phyloP scores from a whole-genome alignment of 2,329 filamentous ascomycete species.

The Didymella lethalis region DNA sequence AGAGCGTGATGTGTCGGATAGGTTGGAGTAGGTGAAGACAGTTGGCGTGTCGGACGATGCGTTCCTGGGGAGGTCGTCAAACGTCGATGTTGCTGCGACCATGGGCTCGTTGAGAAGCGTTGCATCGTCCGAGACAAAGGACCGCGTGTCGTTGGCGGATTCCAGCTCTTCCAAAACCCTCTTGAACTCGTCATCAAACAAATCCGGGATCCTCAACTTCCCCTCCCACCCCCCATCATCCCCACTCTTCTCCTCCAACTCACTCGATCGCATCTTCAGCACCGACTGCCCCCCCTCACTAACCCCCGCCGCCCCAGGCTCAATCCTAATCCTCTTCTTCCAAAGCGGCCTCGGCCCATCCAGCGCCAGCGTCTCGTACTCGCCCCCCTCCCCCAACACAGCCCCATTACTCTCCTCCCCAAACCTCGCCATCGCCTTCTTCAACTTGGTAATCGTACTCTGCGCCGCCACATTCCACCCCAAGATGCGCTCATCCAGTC shows the following conservation, averaged over 20 bases:
- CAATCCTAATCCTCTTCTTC: slow-evolving; percentile 72
- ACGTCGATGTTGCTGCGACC: slow-evolving; percentile 1
- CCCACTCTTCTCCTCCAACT: slow-evolving; percentile 58
- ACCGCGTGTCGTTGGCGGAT: slow-evolving; percentile 9
- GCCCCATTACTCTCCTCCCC: slow-evolving; percentile 71
- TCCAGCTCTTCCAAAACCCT: slow-evolving; percentile 40
- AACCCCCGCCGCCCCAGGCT: slow-evolving; percentile 60
- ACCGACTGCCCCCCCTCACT: slow-evolving; percentile 83
- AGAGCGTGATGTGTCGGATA: slow-evolving; percentile 25
- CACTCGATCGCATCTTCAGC: slow-evolving; percentile 68
- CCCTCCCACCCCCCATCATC: slow-evolving; percentile 27
- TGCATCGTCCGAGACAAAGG: slow-evolving; percentile 13
- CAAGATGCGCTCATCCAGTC: slow-evolving; percentile 79
- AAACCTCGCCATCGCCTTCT: slow-evolving; percentile 70
- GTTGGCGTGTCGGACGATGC: slow-evolving; percentile 38
- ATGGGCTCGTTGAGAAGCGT: slow-evolving; percentile 12
- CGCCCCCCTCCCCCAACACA: slow-evolving; percentile 88
- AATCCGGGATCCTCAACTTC: slow-evolving; percentile 64
- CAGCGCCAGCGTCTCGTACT: slow-evolving; percentile 92
- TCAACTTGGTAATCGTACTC: slow-evolving; percentile 56
- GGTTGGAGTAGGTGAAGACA: slow-evolving; percentile 59
- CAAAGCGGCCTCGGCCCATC: slow-evolving; percentile 79
- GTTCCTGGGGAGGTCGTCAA: slow-evolving; percentile 26
- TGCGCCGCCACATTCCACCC: slow-evolving; percentile 78
- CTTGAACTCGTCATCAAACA: slow-evolving; percentile 72